Conservation (phyloP, 1,284 basidiomycete species). For the Sporisorium iseilematis-ciliati region DNA sequence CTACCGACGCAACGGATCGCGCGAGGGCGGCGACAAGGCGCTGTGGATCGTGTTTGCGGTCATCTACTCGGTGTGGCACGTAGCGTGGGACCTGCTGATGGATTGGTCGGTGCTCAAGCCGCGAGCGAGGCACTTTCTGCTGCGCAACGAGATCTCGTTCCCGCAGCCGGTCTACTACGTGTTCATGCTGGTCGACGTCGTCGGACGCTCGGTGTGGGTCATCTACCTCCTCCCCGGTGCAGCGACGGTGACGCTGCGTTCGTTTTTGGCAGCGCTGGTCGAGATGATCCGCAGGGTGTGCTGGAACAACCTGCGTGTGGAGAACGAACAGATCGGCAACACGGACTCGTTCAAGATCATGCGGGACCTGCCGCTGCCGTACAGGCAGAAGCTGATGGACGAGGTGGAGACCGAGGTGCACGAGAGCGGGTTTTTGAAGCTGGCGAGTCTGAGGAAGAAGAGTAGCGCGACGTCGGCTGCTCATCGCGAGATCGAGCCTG, state of each 20-base stretch:
- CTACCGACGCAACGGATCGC: conserved; percentile 62
- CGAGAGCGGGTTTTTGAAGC: conserved; percentile 27
- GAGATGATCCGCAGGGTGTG: conserved; percentile 86
- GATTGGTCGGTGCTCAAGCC: conserved; percentile 77
- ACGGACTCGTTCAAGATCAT: conserved; percentile 63
- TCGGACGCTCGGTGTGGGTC: conserved; percentile 85
- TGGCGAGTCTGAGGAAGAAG: conserved; percentile 29
- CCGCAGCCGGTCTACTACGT: conserved; percentile 71
- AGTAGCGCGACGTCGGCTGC: background rate
- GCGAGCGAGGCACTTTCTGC: conserved; percentile 75
- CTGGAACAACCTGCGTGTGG: conserved; percentile 88
- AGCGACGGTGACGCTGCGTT: conserved; percentile 74
- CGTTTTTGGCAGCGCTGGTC: conserved; percentile 79
- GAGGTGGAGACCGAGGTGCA: conserved; percentile 10
- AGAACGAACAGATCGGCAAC: conserved; percentile 81
- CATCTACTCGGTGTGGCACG: conserved; percentile 79
- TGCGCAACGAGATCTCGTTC: conserved; percentile 78
- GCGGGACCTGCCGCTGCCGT: conserved; percentile 59
- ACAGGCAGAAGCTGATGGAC: conserved; percentile 34
- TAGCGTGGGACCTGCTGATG: conserved; percentile 78
- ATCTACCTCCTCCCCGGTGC: conserved; percentile 78
- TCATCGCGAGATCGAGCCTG: background rate
- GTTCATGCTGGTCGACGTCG: conserved; percentile 75
- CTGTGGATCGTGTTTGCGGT: conserved; percentile 74
- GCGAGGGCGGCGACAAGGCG: conserved; percentile 18